These are phyloP conservation scores for Thraustotheca clavata DNA, from an alignment of 352 stramenopile species.

Conservation along the genomic window DNA sequence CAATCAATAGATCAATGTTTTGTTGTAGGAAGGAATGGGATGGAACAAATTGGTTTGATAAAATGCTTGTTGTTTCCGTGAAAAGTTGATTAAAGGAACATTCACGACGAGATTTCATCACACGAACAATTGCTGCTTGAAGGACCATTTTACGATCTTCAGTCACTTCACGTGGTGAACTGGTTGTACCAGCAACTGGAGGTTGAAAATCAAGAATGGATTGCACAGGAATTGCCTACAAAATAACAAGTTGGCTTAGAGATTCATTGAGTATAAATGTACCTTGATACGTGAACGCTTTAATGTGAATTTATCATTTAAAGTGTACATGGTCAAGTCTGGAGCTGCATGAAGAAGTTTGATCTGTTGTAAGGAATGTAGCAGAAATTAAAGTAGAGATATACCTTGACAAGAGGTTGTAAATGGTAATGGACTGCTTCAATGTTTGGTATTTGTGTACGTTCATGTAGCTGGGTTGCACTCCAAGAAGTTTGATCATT, in stretches of 20 bases:
- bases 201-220: background rate
- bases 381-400: constrained; percentile 10
- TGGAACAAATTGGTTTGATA: constrained; percentile 67
- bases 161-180: constrained; percentile 56
- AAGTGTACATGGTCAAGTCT: constrained; percentile 26
- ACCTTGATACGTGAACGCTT: constrained; percentile 19
- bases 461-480: constrained; percentile 30
- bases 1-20: constrained; percentile 75
- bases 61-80: constrained; percentile 60
- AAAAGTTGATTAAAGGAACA: constrained; percentile 51
- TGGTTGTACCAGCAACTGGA: background rate
- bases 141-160: constrained; percentile 85
- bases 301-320: constrained; percentile 37
- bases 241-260: background rate
- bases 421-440: constrained; percentile 53
- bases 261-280: background rate
- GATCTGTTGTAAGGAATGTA: constrained; percentile 23
- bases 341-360: constrained; percentile 33
- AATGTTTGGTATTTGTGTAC: constrained; percentile 48
- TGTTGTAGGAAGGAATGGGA: constrained; percentile 48
- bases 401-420: constrained; percentile 64
- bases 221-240: background rate
- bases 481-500: constrained; percentile 29
- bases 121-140: constrained; percentile 72
- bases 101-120: constrained; percentile 76